Evolutionary conservation across 106 monocot genomes (phyloP).

Genomic region (Dendrobium chrysotoxum): DNA sequence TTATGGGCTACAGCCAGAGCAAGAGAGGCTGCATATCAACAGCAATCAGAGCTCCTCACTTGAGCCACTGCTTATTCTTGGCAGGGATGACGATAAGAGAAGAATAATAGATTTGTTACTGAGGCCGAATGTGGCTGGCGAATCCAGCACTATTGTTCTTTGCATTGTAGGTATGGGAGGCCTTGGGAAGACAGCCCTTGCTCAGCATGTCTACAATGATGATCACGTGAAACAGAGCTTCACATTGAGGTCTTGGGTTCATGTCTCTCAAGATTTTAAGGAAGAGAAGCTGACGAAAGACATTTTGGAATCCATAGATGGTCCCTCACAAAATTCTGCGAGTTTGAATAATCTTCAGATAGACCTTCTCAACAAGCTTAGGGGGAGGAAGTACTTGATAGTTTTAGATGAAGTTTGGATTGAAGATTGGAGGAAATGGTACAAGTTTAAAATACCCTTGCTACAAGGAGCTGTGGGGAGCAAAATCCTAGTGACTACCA

Average conservation of each 20-base stretch:
- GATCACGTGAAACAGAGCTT: conserved; percentile 18
- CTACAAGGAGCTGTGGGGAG: not conserved
- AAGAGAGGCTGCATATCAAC: too few species aligned
- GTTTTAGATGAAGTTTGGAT: conserved; percentile 10
- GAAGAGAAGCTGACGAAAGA: conserved; percentile 21
- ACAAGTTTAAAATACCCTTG: not conserved
- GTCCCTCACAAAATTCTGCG: too few species aligned
- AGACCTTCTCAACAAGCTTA: not conserved
- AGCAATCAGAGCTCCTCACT: too few species aligned
- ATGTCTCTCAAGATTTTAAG: conserved; percentile 31
- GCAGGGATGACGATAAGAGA: too few species aligned
- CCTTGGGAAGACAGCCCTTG: conserved; percentile 40
- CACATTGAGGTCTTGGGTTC: conserved; percentile 26
- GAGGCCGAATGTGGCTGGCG: too few species aligned
- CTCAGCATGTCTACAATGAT: conserved; percentile 29
- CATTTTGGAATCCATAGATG: conserved; percentile 19
- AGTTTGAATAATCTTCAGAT: conserved; percentile 6
- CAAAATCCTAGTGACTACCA: too few species aligned
- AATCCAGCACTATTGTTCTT: conserved; percentile 8
- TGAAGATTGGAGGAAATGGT: conserved; percentile 1
- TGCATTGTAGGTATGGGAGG: conserved; percentile 40
- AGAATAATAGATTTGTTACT: too few species aligned
- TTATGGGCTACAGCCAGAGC: too few species aligned
- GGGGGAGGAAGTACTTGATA: conserved; percentile 3
- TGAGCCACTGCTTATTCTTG: too few species aligned